phyloP scores from a whole-genome alignment of 2,329 filamentous ascomycete genomes.

The Cercospora nicotianae region DNA sequence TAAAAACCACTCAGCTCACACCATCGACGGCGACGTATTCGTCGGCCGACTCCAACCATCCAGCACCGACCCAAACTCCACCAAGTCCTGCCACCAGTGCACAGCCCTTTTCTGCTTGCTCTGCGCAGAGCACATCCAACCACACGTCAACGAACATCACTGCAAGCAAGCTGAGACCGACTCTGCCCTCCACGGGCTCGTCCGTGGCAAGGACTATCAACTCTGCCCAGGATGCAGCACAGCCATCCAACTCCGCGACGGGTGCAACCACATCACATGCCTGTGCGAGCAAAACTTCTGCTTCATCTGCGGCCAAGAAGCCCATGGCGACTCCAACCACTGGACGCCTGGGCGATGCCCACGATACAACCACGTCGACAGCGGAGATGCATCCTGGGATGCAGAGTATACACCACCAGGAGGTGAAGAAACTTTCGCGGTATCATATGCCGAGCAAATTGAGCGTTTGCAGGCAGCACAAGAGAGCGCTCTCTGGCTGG shows the following conservation, averaged over 20 bases:
- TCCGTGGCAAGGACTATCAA: constrained; percentile 23
- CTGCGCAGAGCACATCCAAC: background rate
- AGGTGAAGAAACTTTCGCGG: background rate
- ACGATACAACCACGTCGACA: constrained; percentile 3
- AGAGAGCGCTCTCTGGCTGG: background rate
- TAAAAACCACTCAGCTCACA: background rate
- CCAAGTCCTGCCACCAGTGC: background rate
- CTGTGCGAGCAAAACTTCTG: constrained; percentile 14
- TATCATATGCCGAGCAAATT: background rate
- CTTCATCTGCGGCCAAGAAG: constrained; percentile 17
- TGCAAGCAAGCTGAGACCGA: background rate
- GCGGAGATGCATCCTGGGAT: background rate
- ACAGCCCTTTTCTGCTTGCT: background rate
- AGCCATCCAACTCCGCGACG: constrained; percentile 13
- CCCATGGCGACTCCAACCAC: constrained; percentile 7
- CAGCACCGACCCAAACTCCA: background rate
- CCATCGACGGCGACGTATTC: background rate
- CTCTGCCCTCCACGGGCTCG: constrained; percentile 13
- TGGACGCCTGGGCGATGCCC: constrained; percentile 12
- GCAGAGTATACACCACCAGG: background rate
- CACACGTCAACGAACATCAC: background rate
- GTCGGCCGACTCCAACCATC: background rate
- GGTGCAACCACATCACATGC: constrained; percentile 18
- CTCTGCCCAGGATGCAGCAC: constrained; percentile 18
- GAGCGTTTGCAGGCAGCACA: background rate